These are phyloP conservation scores for Dillenia suffruticosa DNA, from an alignment of 164 flowering plant species.

Conservation along the genomic window DNA sequence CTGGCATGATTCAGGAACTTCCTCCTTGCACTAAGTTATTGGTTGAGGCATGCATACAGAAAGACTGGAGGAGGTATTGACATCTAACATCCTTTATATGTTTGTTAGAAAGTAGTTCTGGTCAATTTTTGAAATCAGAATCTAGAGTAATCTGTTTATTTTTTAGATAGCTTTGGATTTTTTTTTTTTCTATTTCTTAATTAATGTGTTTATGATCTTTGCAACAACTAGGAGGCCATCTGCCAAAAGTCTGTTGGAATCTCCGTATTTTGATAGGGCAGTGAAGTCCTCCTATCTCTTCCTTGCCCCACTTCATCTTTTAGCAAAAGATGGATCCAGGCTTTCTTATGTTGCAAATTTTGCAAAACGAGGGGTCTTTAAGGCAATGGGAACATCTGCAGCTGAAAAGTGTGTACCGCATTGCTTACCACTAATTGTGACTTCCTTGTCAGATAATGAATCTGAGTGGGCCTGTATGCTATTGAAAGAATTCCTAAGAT, in stretches of 20 bases:
- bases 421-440: constrained; percentile 59
- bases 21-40: constrained; percentile 53
- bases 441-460: constrained; percentile 54
- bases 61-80: constrained; percentile 70
- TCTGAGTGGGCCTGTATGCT: constrained; percentile 72
- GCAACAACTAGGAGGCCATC: constrained; percentile 77
- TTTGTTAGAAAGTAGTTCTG: not conserved
- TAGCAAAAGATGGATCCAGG: constrained; percentile 58
- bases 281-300: constrained; percentile 76
- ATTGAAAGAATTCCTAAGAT: constrained; percentile 70
- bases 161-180: not conserved
- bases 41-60: constrained; percentile 73
- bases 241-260: constrained; percentile 72
- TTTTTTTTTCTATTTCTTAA: not conserved
- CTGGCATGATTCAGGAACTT: constrained; percentile 59
- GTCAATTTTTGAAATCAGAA: not conserved
- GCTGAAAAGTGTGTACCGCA: constrained; percentile 88
- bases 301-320: constrained; percentile 78
- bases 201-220: not conserved
- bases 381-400: constrained; percentile 78
- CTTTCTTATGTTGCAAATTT: constrained; percentile 79
- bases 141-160: not conserved
- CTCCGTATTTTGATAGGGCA: constrained; percentile 76
- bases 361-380: constrained; percentile 75
- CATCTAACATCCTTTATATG: not conserved